Conservation (phyloP, 2,329 filamentous ascomycete species). For the Colletotrichum tofieldiae region DNA sequence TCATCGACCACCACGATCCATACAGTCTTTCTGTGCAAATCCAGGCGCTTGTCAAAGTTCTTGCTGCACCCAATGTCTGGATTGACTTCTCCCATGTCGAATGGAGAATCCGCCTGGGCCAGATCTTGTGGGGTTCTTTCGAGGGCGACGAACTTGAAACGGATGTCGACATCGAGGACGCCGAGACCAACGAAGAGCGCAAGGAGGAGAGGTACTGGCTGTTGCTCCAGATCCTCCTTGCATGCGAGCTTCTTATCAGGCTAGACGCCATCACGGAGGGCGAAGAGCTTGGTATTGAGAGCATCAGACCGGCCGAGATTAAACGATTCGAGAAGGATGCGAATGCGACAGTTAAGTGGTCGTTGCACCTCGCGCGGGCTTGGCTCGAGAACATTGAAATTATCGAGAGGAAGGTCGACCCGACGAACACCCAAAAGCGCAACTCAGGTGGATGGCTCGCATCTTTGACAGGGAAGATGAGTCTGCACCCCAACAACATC, state of each 20-base stretch:
- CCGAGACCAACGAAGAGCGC: constrained; percentile 64
- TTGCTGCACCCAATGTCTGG: constrained; percentile 79
- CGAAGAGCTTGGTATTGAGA: constrained; percentile 68
- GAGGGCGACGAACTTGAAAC: constrained; percentile 69
- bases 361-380: constrained; percentile 73
- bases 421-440: constrained; percentile 45
- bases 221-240: constrained; percentile 75
- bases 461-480: constrained; percentile 69
- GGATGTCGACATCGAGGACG: constrained; percentile 66
- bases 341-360: constrained; percentile 77
- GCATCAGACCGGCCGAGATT: constrained; percentile 70
- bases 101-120: constrained; percentile 81
- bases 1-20: constrained; percentile 71
- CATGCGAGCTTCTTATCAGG: constrained; percentile 76
- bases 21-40: constrained; percentile 80
- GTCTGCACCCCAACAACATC: constrained; percentile 55
- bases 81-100: constrained; percentile 82
- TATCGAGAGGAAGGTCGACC: constrained; percentile 52
- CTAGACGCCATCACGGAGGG: constrained; percentile 75
- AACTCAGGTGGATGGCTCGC: constrained; percentile 68
- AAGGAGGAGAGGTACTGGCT: constrained; percentile 78
- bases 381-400: constrained; percentile 80
- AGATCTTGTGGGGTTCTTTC: constrained; percentile 77
- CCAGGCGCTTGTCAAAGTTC: constrained; percentile 75
- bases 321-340: constrained; percentile 75